phyloP scores from a whole-genome alignment of 768 basidiomycete species.

The Boletus vinaceobasis region DNA sequence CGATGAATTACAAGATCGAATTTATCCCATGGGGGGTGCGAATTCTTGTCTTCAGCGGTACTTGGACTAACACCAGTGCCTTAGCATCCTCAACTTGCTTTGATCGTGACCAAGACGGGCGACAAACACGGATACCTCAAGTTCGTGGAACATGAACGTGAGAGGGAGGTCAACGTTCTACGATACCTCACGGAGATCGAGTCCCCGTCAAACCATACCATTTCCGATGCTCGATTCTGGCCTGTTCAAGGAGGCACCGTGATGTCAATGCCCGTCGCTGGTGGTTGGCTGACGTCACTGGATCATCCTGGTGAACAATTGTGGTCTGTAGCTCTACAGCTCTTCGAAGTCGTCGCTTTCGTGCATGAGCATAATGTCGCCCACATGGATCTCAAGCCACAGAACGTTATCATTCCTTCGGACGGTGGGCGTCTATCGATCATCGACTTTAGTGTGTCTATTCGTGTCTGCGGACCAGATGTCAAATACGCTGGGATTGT shows the following conservation, averaged over 20 bases:
- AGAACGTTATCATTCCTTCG: no score
- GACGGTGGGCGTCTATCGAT: neutral
- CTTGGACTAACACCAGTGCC: neutral
- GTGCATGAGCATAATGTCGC: constrained; percentile 15
- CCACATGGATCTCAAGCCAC: constrained; percentile 13
- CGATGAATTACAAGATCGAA: constrained; percentile 1
- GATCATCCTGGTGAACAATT: neutral
- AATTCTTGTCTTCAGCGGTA: neutral
- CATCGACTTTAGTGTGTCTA: neutral
- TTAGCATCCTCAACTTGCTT: neutral
- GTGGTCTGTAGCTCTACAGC: neutral
- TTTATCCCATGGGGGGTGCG: neutral
- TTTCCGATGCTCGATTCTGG: no score
- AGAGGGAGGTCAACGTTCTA: no score
- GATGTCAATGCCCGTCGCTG: neutral
- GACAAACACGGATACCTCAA: neutral
- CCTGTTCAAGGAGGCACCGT: no score
- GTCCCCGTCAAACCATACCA: no score
- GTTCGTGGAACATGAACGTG: neutral
- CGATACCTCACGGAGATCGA: no score
- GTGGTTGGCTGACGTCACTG: neutral
- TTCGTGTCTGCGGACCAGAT: no score
- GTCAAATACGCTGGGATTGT: no score
- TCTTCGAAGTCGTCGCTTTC: constrained; percentile 1
- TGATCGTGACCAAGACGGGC: neutral